A percentile compares a stretch with the other conserved stretches of the same genome.
Conservation (phyloP, 2,329 filamentous ascomycete species). For the Shiraia bambusicola region DNA sequence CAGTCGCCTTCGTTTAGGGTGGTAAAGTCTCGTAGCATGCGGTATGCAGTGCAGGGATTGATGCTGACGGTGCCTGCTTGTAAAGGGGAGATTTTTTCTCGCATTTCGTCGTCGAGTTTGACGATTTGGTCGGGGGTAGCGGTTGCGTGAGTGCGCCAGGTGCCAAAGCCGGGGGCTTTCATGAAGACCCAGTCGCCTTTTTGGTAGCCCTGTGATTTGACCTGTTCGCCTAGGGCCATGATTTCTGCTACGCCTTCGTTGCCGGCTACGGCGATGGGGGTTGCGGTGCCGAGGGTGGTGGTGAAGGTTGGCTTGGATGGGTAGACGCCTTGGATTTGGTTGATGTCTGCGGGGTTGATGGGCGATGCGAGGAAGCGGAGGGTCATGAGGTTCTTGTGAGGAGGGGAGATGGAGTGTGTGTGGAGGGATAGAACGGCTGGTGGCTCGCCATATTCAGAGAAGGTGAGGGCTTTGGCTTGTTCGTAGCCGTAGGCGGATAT, state of each 20-base stretch:
- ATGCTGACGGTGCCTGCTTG: conserved; percentile 88
- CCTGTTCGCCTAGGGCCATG: conserved; percentile 64
- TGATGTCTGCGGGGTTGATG: conserved; percentile 97
- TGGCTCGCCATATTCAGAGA: conserved; percentile 73
- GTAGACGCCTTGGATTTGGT: conserved; percentile 96
- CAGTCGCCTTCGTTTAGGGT: conserved; percentile 73
- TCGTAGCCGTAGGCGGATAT: conserved; percentile 74
- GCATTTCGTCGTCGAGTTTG: conserved; percentile 68
- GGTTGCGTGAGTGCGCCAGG: conserved; percentile 90
- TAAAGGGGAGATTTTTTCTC: conserved; percentile 67
- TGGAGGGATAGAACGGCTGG: conserved; percentile 70
- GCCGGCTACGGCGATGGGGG: conserved; percentile 75
- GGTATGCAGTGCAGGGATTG: conserved; percentile 92
- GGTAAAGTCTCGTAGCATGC: conserved; percentile 84
- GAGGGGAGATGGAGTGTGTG: conserved; percentile 74
- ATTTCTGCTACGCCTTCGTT: conserved; percentile 96
- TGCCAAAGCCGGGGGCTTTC: conserved; percentile 78
- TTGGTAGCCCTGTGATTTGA: conserved; percentile 56
- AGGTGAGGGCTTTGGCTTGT: conserved; percentile 79
- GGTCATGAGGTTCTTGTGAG: conserved; percentile 69
- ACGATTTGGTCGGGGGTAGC: conserved; percentile 63
- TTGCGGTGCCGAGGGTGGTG: conserved; percentile 71
- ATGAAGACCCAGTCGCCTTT: conserved; percentile 95
- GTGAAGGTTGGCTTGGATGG: conserved; percentile 80
- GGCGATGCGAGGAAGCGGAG: conserved; percentile 86